Percentiles rank a stretch among this genome's conserved stretches.
phyloP scores from a whole-genome alignment of 371 early-diverging fungal species.

The Catenaria anguillulae region DNA sequence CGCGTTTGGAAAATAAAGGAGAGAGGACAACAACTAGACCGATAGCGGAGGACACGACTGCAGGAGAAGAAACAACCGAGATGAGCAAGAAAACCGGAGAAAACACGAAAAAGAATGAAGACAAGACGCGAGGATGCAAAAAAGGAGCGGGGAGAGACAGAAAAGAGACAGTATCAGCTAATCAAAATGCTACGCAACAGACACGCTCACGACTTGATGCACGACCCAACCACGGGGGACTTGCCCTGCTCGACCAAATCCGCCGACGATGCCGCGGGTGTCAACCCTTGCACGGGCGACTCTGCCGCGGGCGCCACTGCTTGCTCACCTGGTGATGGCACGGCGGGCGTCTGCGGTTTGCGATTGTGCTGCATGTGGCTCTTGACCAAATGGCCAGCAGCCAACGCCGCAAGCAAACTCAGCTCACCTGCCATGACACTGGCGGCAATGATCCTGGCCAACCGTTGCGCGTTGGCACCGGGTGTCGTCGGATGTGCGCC shows the following conservation, averaged over 20 bases:
- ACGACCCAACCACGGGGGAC: not conserved
- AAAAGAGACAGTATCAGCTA: too few species aligned
- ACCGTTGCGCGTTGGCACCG: slow-evolving; percentile 69
- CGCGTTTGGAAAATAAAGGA: not conserved
- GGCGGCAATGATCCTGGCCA: slow-evolving; percentile 81
- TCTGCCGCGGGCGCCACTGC: not conserved
- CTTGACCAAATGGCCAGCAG: slow-evolving; percentile 71
- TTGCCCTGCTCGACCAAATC: not conserved
- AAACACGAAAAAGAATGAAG: too few species aligned
- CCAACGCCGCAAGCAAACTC: slow-evolving; percentile 68
- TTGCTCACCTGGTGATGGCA: not conserved
- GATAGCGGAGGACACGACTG: not conserved
- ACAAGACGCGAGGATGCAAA: too few species aligned
- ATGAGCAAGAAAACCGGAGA: too few species aligned
- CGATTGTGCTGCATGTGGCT: slow-evolving; percentile 75
- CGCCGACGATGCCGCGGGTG: not conserved
- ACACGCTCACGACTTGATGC: slow-evolving; percentile 1
- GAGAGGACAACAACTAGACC: not conserved
- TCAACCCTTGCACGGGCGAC: not conserved
- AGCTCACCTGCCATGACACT: slow-evolving; percentile 95
- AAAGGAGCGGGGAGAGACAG: too few species aligned
- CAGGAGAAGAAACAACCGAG: too few species aligned
- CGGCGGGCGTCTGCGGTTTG: not conserved
- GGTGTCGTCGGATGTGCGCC: slow-evolving; percentile 72
- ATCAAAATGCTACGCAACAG: too few species aligned